Evolutionary conservation across 805 yeast species (phyloP), one percentile per base, ranked within the genome.

Genomic region (Yamadazyma sp.): DNA sequence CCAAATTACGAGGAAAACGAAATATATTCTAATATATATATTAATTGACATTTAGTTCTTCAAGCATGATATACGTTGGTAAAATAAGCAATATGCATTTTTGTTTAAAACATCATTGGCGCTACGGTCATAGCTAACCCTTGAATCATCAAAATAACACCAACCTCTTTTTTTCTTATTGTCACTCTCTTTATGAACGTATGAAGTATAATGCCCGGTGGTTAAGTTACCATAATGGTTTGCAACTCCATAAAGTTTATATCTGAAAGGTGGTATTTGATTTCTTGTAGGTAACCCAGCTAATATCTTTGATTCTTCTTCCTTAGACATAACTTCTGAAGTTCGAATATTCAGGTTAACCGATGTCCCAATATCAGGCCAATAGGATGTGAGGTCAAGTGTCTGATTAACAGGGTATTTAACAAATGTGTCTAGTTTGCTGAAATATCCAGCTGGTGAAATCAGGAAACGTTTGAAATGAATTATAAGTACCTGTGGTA

Each of bases 201-300:
- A 85, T 1, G 95, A 65, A 0, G 96, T 89, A 58, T 89, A 89
- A 58, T 89, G 97, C 0, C 97, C 97, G 7, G 89, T 84, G 27
- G 80, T 75, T 24, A 89, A 66, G 25, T 83, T 79, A 9, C 97
- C 97, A 42, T 63, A 78, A 57, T 89, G 97, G 45, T 86, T 80
- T 11, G 86, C 86, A 1, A 88, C 95, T 0, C 85, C 95, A 50
- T 76, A 82, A 15, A 89, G 57, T 42, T 75, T 75, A 56, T 88
- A 89, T 18, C 72, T 65, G 60, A 87, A 89, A 2, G 96, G 96
- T 0, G 94, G 81, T 0, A 56, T 53, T 60, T 88, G 96, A 14
- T 85, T 87, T 40, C 95, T 63, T 1, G 56, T 43, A 0, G 86
- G 82, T 15, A 86, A 70, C 9, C 73, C 62, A 4, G 72, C 59